Conservation (phyloP, 2,329 filamentous ascomycete species). For the Colletotrichum costaricense region DNA sequence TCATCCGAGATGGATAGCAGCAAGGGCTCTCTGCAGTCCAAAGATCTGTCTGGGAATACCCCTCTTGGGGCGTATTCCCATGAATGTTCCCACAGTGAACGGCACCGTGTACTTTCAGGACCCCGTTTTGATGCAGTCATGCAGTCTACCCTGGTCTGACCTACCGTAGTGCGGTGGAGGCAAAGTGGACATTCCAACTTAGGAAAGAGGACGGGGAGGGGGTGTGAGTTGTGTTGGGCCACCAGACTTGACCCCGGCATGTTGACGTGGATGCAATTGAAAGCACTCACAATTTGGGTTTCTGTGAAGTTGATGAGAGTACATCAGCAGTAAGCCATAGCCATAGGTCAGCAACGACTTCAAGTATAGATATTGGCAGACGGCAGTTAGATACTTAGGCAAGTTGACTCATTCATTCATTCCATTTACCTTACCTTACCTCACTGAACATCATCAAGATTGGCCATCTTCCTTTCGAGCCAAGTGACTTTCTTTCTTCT, state of each 20-base stretch:
- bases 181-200: not conserved
- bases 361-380: not conserved
- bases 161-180: not conserved
- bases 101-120: not conserved
- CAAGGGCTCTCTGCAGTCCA: not conserved
- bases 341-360: not conserved
- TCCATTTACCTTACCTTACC: not conserved
- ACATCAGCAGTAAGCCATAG: not conserved
- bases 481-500: not conserved
- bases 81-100: not conserved
- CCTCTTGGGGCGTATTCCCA: not conserved
- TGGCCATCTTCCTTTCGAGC: not conserved
- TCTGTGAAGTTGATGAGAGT: not conserved
- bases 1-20: not conserved
- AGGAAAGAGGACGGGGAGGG: not conserved
- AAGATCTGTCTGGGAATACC: not conserved
- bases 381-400: not conserved
- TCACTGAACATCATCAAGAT: not conserved
- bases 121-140: not conserved
- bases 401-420: not conserved
- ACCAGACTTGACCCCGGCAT: not conserved
- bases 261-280: not conserved
- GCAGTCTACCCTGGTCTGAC: not conserved
- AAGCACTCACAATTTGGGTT: not conserved
- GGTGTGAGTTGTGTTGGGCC: not conserved